Conservation (phyloP, 495 filamentous ascomycete species). For the Aspergillus bridgeri region DNA sequence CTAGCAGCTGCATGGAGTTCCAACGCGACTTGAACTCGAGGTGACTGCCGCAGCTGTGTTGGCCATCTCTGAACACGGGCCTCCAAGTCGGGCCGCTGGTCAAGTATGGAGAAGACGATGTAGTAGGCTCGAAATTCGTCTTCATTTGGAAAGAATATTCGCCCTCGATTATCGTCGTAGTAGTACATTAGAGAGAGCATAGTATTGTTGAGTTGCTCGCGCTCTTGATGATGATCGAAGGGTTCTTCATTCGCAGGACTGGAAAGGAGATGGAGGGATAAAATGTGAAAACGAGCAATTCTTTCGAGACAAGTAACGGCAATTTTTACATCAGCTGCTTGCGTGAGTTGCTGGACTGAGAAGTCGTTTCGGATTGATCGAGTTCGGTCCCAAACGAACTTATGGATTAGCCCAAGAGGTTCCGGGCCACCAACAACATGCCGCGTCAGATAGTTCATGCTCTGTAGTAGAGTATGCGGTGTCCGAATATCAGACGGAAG, state of each 20-base stretch:
- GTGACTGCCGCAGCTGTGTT: constrained; percentile 48
- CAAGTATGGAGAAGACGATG: constrained; percentile 76
- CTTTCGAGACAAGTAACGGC: constrained; percentile 81
- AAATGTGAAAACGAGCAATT: constrained; percentile 87
- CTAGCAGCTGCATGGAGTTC: constrained; percentile 65
- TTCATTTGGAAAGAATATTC: constrained; percentile 64
- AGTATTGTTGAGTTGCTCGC: constrained; percentile 86
- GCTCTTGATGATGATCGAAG: constrained; percentile 87
- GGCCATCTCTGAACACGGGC: constrained; percentile 74
- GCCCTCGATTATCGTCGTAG: constrained; percentile 69
- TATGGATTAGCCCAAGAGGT: constrained; percentile 66
- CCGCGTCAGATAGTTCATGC: constrained; percentile 79
- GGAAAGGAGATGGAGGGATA: constrained; percentile 80
- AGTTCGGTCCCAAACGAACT: constrained; percentile 92
- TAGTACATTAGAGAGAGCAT: constrained; percentile 84
- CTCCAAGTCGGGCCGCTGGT: constrained; percentile 65
- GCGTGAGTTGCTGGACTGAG: constrained; percentile 77
- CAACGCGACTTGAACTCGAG: constrained; percentile 61
- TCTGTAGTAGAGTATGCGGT: constrained; percentile 65
- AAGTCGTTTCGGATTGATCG: constrained; percentile 91
- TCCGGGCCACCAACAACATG: constrained; percentile 64
- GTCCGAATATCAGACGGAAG: constrained; percentile 90
- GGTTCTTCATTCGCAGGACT: constrained; percentile 59
- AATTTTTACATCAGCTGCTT: constrained; percentile 60
- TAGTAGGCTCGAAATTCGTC: constrained; percentile 88